Percentiles rank a stretch among this genome's conserved stretches.
phyloP scores from a whole-genome alignment of 78 protist genomes.

The Monocercomonoides exilis region DNA sequence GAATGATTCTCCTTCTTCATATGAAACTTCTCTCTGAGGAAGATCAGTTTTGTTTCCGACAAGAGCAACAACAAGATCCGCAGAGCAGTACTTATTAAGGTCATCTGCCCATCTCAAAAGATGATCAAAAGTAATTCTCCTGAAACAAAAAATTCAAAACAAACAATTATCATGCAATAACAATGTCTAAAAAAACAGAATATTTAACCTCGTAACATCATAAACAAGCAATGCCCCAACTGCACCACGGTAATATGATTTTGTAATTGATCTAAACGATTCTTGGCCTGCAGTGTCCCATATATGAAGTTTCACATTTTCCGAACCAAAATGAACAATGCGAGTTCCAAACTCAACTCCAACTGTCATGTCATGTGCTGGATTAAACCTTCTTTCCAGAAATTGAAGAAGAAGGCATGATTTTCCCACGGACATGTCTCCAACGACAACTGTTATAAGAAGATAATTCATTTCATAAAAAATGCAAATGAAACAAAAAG shows the following conservation, averaged over 20 bases:
- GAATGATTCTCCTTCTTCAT: conserved; percentile 83
- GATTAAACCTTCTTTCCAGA: background rate
- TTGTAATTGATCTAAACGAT: conserved; percentile 90
- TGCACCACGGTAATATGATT: conserved; percentile 96
- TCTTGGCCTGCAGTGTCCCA: conserved; percentile 76
- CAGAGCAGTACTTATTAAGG: conserved; percentile 61
- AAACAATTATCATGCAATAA: background rate
- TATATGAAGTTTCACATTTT: background rate
- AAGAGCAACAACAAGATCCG: conserved; percentile 81
- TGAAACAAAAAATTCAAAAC: background rate
- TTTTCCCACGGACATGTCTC: background rate
- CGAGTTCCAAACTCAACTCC: background rate
- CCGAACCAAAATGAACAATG: background rate
- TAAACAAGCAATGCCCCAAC: conserved; percentile 58
- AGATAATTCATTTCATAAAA: too few relatives aligned
- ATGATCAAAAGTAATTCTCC: conserved; percentile 88
- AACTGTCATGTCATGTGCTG: background rate
- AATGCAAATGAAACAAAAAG: too few relatives aligned
- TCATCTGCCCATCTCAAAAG: conserved; percentile 77
- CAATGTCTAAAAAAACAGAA: background rate
- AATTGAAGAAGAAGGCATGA: background rate
- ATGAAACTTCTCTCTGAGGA: conserved; percentile 59
- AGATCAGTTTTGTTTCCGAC: conserved; percentile 94
- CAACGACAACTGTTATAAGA: background rate
- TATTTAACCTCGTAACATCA: conserved; percentile 34